A percentile compares a stretch with the other conserved stretches of the same genome.
Conservation (phyloP, 2,329 filamentous ascomycete genomes). For the Exophiala oligosperma region DNA sequence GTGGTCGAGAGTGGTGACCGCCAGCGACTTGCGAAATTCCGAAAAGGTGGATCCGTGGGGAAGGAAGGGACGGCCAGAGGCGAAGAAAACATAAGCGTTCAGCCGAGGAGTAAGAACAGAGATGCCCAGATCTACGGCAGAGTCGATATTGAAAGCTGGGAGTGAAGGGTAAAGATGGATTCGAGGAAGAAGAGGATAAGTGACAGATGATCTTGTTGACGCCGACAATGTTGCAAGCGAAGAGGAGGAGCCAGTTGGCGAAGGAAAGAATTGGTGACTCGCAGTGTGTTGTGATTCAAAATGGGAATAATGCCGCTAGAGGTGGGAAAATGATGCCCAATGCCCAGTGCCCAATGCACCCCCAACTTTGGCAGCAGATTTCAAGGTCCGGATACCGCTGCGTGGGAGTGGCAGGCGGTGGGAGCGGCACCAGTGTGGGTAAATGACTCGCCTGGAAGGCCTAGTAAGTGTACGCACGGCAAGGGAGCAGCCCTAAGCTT, state of each 20-base stretch:
- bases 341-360: constrained; percentile 2
- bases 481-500: too few species aligned
- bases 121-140: neutral
- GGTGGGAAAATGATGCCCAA: neutral
- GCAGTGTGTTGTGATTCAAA: constrained; percentile 1
- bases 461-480: too few species aligned
- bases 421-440: neutral
- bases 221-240: constrained; percentile 1
- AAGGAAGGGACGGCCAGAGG: constrained; percentile 23
- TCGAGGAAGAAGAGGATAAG: neutral
- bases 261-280: neutral
- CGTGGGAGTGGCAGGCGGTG: neutral
- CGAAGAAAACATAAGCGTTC: constrained; percentile 14
- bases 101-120: constrained; percentile 9
- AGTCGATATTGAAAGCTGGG: neutral
- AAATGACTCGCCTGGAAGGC: neutral
- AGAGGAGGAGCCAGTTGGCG: neutral
- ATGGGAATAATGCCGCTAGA: neutral
- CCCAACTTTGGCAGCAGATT: neutral
- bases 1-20: constrained; percentile 20
- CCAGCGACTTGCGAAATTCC: constrained; percentile 16
- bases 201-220: neutral
- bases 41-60: constrained; percentile 25
- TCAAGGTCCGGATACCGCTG: neutral
- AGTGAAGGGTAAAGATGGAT: constrained; percentile 46